A percentile compares a stretch with the other conserved stretches of the same genome.
phyloP scores from a whole-genome alignment of 192 early-diverging fungal species.

The Entomortierella lignicola region DNA sequence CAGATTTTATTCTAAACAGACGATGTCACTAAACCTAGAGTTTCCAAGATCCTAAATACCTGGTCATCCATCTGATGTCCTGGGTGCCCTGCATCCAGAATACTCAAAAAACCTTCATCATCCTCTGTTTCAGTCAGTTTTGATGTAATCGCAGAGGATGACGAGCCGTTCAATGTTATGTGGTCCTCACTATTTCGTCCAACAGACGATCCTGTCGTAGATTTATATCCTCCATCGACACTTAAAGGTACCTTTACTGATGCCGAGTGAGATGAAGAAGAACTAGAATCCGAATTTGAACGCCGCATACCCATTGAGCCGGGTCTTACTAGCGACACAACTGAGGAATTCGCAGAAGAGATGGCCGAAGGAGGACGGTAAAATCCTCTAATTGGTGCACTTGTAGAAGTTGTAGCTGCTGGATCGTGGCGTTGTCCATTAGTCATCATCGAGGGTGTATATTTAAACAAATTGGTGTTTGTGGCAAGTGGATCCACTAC shows the following conservation, averaged over 20 bases:
- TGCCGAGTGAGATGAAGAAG: conserved; percentile 18
- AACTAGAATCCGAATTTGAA: not conserved
- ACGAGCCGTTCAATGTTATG: conserved; percentile 1
- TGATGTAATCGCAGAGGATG: not conserved
- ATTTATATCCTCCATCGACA: not conserved
- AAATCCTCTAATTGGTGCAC: not conserved
- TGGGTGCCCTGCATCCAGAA: conserved; percentile 36
- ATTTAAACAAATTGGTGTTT: conserved; percentile 24
- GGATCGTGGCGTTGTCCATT: not conserved
- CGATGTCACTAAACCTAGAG: conserved; percentile 9
- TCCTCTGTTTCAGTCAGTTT: not conserved
- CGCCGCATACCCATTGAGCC: conserved; percentile 6
- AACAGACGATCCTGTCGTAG: not conserved
- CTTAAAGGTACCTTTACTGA: not conserved
- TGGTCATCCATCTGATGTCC: conserved; percentile 19
- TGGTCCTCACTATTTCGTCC: not conserved
- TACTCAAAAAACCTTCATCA: conserved; percentile 12
- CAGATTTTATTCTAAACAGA: not conserved
- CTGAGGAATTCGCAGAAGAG: conserved; percentile 20
- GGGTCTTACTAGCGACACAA: conserved; percentile 7
- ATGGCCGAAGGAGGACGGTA: not conserved
- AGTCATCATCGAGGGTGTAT: not conserved
- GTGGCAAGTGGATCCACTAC: conserved; percentile 34
- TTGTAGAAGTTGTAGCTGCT: not conserved
- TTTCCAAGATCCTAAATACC: conserved; percentile 25